These are phyloP conservation scores for Lanmaoa rubissima DNA, from an alignment of 768 basidiomycete genomes.

Conservation along the genomic window DNA sequence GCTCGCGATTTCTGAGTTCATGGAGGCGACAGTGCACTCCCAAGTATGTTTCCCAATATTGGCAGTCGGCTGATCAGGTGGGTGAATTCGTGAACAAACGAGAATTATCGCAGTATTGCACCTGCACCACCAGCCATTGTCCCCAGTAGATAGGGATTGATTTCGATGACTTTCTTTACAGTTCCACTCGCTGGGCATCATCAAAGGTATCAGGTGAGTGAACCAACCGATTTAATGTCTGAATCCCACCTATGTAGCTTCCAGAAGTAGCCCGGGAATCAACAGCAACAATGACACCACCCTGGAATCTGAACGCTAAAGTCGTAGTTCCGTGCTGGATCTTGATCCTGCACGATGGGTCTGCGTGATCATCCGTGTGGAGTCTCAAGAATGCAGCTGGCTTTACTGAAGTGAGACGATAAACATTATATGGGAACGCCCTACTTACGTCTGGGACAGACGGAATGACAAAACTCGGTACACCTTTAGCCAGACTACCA, in stretches of 20 bases:
- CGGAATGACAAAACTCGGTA: constrained; percentile 72
- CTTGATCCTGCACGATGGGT: constrained; percentile 94
- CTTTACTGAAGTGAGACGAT: constrained; percentile 41
- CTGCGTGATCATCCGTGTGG: constrained; percentile 94
- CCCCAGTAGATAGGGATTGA: constrained; percentile 97
- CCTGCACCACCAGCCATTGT: constrained; percentile 99
- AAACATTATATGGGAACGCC: not conserved
- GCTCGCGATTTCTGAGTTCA: constrained; percentile 93
- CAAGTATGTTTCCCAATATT: constrained; percentile 99
- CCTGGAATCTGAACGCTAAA: constrained; percentile 93
- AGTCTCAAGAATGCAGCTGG: constrained; percentile 87
- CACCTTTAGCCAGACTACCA: constrained; percentile 68
- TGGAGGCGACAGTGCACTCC: constrained; percentile 97
- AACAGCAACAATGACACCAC: constrained; percentile 99
- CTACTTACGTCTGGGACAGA: constrained; percentile 70
- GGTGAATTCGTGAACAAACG: constrained; percentile 2
- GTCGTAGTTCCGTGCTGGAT: constrained; percentile 99
- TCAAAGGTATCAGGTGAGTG: not conserved
- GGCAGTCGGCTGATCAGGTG: constrained; percentile 73
- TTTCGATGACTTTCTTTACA: constrained; percentile 99
- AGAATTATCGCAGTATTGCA: constrained; percentile 34
- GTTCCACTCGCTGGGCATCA: constrained; percentile 78
- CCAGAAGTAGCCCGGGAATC: constrained; percentile 97
- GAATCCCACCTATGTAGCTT: constrained; percentile 83
- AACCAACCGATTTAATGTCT: not conserved